These are phyloP conservation scores for Sporisorium sorghi DNA, from an alignment of 1,284 basidiomycete species.

Conservation along the genomic window DNA sequence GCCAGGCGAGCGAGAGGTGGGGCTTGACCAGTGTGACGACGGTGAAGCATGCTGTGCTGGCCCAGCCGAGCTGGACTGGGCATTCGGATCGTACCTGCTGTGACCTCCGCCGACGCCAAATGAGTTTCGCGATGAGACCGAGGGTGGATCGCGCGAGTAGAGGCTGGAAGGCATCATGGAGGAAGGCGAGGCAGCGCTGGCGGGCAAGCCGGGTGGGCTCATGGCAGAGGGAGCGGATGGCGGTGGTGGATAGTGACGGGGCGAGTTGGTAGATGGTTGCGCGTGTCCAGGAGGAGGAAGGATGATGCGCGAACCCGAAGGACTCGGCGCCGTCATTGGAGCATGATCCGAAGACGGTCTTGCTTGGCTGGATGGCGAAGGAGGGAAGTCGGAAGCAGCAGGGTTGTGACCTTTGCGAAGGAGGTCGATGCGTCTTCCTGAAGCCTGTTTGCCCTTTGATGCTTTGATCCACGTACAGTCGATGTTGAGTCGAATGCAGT, in stretches of 20 bases:
- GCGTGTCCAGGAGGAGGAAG: conserved; percentile 18
- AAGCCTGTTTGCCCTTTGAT: conserved; percentile 54
- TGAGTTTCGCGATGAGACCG: conserved; percentile 20
- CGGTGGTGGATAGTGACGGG: conserved; percentile 29
- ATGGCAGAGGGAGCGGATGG: conserved; percentile 16
- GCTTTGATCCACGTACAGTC: conserved; percentile 63
- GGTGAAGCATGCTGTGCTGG: conserved; percentile 35
- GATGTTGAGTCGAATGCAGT: conserved; percentile 60
- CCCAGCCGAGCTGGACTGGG: conserved; percentile 5
- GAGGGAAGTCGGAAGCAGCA: conserved; percentile 32
- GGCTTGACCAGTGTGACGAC: conserved; percentile 46
- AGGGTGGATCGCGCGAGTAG: conserved; percentile 42
- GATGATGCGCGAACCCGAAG: conserved; percentile 24
- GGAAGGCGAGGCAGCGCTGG: conserved; percentile 31
- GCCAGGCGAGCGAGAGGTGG: conserved; percentile 33
- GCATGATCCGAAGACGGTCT: conserved; percentile 20
- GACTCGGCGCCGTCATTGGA: conserved; percentile 24
- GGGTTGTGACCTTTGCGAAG: conserved; percentile 51
- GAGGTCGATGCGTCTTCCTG: conserved; percentile 46
- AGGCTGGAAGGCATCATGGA: conserved; percentile 27
- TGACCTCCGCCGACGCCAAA: conserved; percentile 31
- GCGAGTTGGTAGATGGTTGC: conserved; percentile 16
- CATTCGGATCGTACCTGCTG: conserved; percentile 24
- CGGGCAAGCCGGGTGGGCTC: conserved; percentile 41
- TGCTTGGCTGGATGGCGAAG: conserved; percentile 17